Evolutionary conservation across 345 rosid species (phyloP), one percentile per base, ranked within the genome.

Genomic region (Populus tremula): DNA sequence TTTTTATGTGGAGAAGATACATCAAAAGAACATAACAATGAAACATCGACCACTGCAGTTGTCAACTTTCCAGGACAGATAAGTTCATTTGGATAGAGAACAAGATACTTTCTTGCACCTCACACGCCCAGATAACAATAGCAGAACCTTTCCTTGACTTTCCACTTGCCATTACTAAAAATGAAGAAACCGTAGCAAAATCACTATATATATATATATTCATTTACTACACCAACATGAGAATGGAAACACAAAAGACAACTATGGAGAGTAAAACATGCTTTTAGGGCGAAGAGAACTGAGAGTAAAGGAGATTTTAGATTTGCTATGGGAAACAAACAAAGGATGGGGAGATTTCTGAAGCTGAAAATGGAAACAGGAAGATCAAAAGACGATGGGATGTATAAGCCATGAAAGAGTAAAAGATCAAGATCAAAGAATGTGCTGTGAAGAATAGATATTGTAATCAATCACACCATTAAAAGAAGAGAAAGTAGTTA

Each of bases 351-450:
- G 21, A 29, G 18, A 33, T 3, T 76, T 41, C 21, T 14, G 50
- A 45, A 66, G 83, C 83, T 54, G 8, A 71, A 71, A 76, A 56
- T 71, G 61, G 83, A 80, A 80, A 70, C 5, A 6, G 17, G 21
- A 45, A 64, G 77, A 70, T 47, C 49, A 29, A 41, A 5, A 8
- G 23, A 27, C 69, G 43, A 17, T 41, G 23, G 61, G 25, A 38
- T n/a, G 4, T 29, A 31, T 25, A 76, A 41, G 14, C 83, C 65
- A 18, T 39, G 61, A 39, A 71, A 64, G 53, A 23, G 75, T 67
- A 38, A 75, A 70, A 38, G 17, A 27, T 25, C 39, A 62, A 31
- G 49, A 35, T 59, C n/a, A 8, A 64, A 61, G 13, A 13, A 10
- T n/a, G 62, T 61, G 21, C 45, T 21, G 11, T 33, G 18, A 33